Evolutionary conservation across 306 rosid species (phyloP).

Genomic region (Biancaea sappan): DNA sequence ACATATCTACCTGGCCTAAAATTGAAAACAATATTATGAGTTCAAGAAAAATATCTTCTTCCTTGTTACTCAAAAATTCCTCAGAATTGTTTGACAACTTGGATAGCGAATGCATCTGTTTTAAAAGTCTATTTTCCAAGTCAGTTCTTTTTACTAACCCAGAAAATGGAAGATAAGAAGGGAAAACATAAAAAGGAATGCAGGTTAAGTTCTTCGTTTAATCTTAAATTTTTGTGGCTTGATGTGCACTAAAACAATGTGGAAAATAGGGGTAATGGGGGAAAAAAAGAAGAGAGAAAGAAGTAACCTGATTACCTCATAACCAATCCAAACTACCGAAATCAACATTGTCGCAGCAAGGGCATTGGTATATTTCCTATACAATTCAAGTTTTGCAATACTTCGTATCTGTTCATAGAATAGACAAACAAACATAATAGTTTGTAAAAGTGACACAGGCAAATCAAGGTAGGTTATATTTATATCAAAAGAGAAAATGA

Average conservation of each 20-base stretch:
- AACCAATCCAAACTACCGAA: slow-evolving; percentile 68
- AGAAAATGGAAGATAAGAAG: neutral
- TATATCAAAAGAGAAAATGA: slow-evolving; percentile 3
- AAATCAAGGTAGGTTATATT: slow-evolving; percentile 9
- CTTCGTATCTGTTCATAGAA: slow-evolving; percentile 50
- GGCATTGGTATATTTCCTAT: no score
- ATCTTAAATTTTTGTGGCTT: neutral
- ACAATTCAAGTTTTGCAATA: slow-evolving; percentile 59
- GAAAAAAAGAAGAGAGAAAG: neutral
- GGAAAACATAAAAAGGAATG: neutral
- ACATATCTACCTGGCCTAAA: no score
- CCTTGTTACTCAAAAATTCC: slow-evolving; percentile 2
- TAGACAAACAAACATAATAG: slow-evolving; percentile 15
- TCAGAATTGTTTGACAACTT: slow-evolving; percentile 1
- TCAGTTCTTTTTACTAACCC: neutral
- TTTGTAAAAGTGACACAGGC: neutral
- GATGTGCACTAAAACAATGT: neutral
- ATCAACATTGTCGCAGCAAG: slow-evolving; percentile 71
- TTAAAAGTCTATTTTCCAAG: neutral
- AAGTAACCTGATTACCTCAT: slow-evolving; percentile 53
- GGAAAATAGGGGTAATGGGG: neutral
- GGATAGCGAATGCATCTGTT: no score
- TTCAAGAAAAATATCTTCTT: slow-evolving; percentile 2
- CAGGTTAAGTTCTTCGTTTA: neutral
- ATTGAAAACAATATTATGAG: no score